These are phyloP conservation scores for Zygoascus bituminiphila DNA, from an alignment of 805 yeast species.

Conservation along the genomic window DNA sequence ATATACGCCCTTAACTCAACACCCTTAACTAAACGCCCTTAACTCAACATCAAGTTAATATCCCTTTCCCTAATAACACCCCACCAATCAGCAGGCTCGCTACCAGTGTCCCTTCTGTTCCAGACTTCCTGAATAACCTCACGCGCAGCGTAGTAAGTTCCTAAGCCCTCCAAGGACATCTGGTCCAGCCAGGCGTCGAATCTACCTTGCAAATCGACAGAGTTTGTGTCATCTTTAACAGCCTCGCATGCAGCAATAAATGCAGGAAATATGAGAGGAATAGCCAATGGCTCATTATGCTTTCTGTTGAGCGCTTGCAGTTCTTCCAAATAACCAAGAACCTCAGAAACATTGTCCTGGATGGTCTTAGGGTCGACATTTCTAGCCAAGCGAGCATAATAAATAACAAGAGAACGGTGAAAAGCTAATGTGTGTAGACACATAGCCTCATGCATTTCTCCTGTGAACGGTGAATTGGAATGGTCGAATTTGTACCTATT, in stretches of 20 bases:
- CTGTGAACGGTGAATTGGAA: conserved; percentile 15
- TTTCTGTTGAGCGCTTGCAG: conserved; percentile 48
- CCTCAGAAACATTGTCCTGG: conserved; percentile 54
- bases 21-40: too few species aligned
- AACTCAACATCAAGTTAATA: conserved; percentile 62
- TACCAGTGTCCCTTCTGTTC: conserved; percentile 59
- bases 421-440: conserved; percentile 77
- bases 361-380: conserved; percentile 45
- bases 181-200: conserved; percentile 54
- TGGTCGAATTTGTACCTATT: conserved; percentile 45
- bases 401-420: conserved; percentile 61
- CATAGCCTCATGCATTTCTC: conserved; percentile 50
- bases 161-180: conserved; percentile 50
- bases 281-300: conserved; percentile 46
- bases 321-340: conserved; percentile 54
- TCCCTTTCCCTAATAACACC: conserved; percentile 78
- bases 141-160: conserved; percentile 80
- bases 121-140: conserved; percentile 82
- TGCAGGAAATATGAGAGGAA: conserved; percentile 84
- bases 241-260: conserved; percentile 84
- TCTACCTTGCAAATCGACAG: conserved; percentile 44
- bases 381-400: conserved; percentile 57
- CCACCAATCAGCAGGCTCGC: conserved; percentile 62
- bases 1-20: too few species aligned
- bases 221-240: conserved; percentile 31